These are phyloP conservation scores for Chrysanthemum seticuspe DNA, from an alignment of 129 eudicot genomes.

Conservation along the genomic window DNA sequence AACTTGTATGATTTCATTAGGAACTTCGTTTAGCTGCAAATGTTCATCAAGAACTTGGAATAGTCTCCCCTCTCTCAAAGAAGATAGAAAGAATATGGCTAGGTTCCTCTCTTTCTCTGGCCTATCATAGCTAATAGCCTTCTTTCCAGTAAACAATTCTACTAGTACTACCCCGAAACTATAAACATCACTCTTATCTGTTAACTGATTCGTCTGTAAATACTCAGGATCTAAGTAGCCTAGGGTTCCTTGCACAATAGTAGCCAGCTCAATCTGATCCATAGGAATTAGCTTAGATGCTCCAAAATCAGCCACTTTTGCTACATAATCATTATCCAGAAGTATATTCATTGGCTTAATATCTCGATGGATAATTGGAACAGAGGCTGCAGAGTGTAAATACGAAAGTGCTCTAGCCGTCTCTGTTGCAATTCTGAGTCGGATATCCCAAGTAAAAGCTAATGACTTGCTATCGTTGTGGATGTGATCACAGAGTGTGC, in stretches of 20 bases:
- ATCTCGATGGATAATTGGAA: conserved; percentile 47
- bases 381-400: conserved; percentile 38
- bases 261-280: conserved; percentile 26
- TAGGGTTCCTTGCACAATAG: neutral
- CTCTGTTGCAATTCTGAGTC: conserved; percentile 35
- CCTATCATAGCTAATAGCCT: neutral
- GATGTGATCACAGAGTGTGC: neutral
- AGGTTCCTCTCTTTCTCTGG: neutral
- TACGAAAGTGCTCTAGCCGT: conserved; percentile 42
- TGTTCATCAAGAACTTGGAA: neutral
- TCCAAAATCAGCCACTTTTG: conserved; percentile 57
- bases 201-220: neutral
- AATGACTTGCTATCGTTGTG: neutral
- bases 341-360: conserved; percentile 47
- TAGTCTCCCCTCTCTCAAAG: neutral
- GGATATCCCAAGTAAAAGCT: conserved; percentile 25
- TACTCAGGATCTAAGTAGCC: neutral
- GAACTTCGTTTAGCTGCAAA: neutral
- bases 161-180: neutral
- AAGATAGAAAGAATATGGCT: neutral
- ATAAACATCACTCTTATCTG: neutral
- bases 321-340: conserved; percentile 35
- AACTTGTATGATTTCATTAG: neutral
- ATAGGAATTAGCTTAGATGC: conserved; percentile 41
- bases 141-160: neutral